phyloP scores from a whole-genome alignment of 345 rosid genomes.

The Lepidium sativum region DNA sequence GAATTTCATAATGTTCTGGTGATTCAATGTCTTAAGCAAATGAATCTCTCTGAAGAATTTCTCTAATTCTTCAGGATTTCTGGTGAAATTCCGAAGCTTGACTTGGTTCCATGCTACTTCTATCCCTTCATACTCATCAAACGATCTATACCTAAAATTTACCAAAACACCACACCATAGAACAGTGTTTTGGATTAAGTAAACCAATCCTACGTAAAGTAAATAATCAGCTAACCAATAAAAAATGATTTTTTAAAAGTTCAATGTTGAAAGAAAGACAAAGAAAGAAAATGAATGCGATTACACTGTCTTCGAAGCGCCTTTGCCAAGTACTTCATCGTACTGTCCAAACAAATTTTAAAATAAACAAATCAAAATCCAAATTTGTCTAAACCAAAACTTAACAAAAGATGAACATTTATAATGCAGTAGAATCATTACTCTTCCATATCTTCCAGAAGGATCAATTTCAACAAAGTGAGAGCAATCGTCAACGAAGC shows the following conservation, averaged over 20 bases:
- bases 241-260: background rate
- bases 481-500: slow-evolving; percentile 28
- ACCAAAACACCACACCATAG: slow-evolving; percentile 1
- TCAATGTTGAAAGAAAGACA: background rate
- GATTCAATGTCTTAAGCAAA: slow-evolving; percentile 82
- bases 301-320: slow-evolving; percentile 97
- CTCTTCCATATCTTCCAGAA: slow-evolving; percentile 99
- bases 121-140: slow-evolving; percentile 92
- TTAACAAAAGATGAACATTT: background rate
- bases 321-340: slow-evolving; percentile 90
- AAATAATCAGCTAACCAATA: background rate
- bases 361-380: slow-evolving; percentile 1
- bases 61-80: slow-evolving; percentile 80
- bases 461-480: slow-evolving; percentile 94
- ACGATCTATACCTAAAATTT: slow-evolving; percentile 56
- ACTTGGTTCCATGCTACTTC: slow-evolving; percentile 99
- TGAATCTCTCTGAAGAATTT: slow-evolving; percentile 94
- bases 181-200: slow-evolving; percentile 4
- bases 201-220: background rate
- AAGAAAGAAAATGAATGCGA: slow-evolving; percentile 25
- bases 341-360: slow-evolving; percentile 42
- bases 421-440: background rate
- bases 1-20: slow-evolving; percentile 87
- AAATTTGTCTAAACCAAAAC: background rate
- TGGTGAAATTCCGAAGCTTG: slow-evolving; percentile 81